Evolutionary conservation across 2,329 filamentous ascomycete genomes (phyloP), one percentile per base, ranked within the genome.

Genomic region (Fusarium albidum): DNA sequence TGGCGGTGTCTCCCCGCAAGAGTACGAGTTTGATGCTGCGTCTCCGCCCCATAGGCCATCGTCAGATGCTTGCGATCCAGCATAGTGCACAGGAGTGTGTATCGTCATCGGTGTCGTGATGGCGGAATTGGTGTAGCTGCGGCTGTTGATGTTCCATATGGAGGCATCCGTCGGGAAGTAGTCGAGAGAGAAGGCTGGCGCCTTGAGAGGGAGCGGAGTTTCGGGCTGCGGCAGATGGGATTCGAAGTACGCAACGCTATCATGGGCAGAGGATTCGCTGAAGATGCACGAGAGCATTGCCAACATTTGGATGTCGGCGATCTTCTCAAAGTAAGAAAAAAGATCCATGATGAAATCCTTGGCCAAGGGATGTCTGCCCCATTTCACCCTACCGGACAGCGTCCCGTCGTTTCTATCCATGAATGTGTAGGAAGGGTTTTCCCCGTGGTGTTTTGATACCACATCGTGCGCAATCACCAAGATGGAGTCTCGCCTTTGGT

Each of bases 261-360:
- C 79, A 35, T 82, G 77, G 1, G 80, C 75, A 11, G 80, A 77
- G 1, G 85, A 79, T 43, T 89, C 85, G 61, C 82, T 84, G 67
- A 90, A 89, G 51, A 89, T 82, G 68, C 87, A 89, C 2, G 86
- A 87, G 25, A 90, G 77, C 85, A 89, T 89, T 9, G 86, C 87
- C 46, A 90, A 68, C 87, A 90, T 90, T 69, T 90, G 87, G 11
- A 88, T 73, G 55, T 90, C 86, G 6, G 81, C 84, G 26, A 80
- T 75, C 45, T 73, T 78, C 68, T 89, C 86, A 65, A 84, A 90
- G 66, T 89, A 79, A 21, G 78, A 73, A 60, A 89, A 87, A n/a
- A 89, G 72, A 50, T 87, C 81, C 55, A 75, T 71, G 48, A 89
- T 84, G 32, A 88, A 78, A n/a, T 79, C 77, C 54, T 78, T 80